Percentiles rank a stretch among this genome's conserved stretches.
These are phyloP conservation scores for Aphanoascus verrucosus DNA, from an alignment of 2,329 filamentous ascomycete genomes.

Conservation along the genomic window DNA sequence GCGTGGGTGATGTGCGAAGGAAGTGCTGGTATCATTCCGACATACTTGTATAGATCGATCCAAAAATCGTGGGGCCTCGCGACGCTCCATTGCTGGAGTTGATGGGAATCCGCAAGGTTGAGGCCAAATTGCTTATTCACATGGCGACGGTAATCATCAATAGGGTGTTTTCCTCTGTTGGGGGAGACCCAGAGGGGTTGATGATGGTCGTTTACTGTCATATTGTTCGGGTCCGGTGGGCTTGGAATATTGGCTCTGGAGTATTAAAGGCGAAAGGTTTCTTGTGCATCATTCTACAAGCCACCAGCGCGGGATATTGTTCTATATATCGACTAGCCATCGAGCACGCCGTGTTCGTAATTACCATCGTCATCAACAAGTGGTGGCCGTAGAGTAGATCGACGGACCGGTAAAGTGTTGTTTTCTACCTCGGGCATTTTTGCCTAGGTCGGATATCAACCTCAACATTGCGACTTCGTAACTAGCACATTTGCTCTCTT, in stretches of 20 bases:
- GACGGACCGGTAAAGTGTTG: constrained; percentile 1
- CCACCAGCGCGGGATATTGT: too few relatives aligned
- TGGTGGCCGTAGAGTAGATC: not conserved
- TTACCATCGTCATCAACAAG: not conserved
- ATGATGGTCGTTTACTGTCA: not conserved
- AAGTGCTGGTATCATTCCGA: constrained; percentile 27
- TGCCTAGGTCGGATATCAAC: too few relatives aligned
- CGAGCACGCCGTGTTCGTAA: too few relatives aligned
- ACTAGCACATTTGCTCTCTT: too few relatives aligned
- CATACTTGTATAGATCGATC: constrained; percentile 34
- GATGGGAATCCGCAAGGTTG: constrained; percentile 21
- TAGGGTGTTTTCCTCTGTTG: constrained; percentile 14
- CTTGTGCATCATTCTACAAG: not conserved
- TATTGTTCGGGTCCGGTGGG: not conserved
- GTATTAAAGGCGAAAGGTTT: not conserved
- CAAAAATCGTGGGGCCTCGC: constrained; percentile 35
- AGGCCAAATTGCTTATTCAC: constrained; percentile 15
- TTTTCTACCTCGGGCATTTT: not conserved
- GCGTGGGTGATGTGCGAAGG: constrained; percentile 26
- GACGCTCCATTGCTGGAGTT: constrained; percentile 34
- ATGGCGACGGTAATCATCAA: constrained; percentile 15
- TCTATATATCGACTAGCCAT: too few relatives aligned
- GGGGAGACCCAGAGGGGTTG: constrained; percentile 15
- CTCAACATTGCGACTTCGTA: too few relatives aligned
- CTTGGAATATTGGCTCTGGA: not conserved